These are phyloP conservation scores for Amanita pallidorosea DNA, from an alignment of 768 basidiomycete genomes.

Conservation along the genomic window DNA sequence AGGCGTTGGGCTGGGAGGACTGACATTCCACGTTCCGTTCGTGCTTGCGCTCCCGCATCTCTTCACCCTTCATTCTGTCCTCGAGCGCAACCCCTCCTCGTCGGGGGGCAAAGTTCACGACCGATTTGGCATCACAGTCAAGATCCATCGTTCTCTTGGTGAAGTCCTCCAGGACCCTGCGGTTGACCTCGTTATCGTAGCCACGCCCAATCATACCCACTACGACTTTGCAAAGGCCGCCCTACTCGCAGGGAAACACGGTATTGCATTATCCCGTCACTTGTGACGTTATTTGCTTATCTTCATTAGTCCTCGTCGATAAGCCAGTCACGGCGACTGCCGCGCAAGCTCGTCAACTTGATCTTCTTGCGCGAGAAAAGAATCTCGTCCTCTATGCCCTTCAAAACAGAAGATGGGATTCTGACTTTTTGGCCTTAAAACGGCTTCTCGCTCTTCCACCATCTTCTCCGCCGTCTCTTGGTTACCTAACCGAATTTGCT, in stretches of 20 bases:
- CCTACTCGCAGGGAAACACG: conserved; percentile 64
- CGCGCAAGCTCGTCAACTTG: conserved; percentile 50
- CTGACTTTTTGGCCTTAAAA: conserved; percentile 61
- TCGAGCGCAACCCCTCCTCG: conserved; percentile 57
- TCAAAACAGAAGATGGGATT: conserved; percentile 73
- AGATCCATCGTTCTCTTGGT: conserved; percentile 51
- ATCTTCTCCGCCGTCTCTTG: conserved; percentile 42
- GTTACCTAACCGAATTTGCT: conserved; percentile 60
- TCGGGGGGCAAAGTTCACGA: conserved; percentile 56
- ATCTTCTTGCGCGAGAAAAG: conserved; percentile 45
- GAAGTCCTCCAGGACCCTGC: conserved; percentile 50
- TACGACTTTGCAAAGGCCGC: conserved; percentile 55
- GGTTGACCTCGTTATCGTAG: conserved; percentile 59
- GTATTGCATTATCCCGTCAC: conserved; percentile 19
- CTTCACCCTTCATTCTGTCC: conserved; percentile 64
- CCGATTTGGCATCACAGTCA: conserved; percentile 46
- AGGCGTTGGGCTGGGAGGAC: conserved; percentile 65
- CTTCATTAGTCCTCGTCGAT: conserved; percentile 55
- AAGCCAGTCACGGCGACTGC: conserved; percentile 64
- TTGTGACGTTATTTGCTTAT: background rate
- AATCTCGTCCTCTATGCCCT: conserved; percentile 57
- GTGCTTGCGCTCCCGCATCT: conserved; percentile 59
- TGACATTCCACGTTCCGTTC: conserved; percentile 77
- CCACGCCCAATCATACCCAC: conserved; percentile 69
- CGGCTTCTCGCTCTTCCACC: conserved; percentile 44